These are phyloP conservation scores for Anthostomella pinea DNA, from an alignment of 2,329 filamentous ascomycete genomes.

Conservation along the genomic window DNA sequence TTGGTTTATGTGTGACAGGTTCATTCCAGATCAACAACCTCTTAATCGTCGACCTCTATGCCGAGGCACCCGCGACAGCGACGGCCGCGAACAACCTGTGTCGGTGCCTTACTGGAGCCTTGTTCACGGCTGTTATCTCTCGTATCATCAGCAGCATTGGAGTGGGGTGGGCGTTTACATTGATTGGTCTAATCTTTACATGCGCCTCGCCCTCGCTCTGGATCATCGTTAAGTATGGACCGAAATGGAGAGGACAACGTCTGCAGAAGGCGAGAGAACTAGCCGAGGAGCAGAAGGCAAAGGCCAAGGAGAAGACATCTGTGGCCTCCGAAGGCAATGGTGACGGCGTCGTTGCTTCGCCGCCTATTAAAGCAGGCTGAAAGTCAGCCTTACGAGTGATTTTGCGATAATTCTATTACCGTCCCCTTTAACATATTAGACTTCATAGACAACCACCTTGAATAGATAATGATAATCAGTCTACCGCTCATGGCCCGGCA, in stretches of 20 bases:
- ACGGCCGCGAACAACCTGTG: constrained; percentile 64
- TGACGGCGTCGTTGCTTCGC: too few relatives aligned
- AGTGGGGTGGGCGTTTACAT: constrained; percentile 60
- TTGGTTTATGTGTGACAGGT: constrained; percentile 57
- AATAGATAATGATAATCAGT: too few relatives aligned
- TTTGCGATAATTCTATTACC: too few relatives aligned
- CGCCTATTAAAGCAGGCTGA: too few relatives aligned
- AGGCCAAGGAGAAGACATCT: constrained; percentile 24
- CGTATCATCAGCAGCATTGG: constrained; percentile 57
- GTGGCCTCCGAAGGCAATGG: neutral
- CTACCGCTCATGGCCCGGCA: too few relatives aligned
- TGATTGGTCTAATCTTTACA: constrained; percentile 51
- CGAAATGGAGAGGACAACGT: constrained; percentile 50
- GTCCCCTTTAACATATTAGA: too few relatives aligned
- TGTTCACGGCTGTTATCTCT: constrained; percentile 57
- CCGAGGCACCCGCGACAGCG: constrained; percentile 57
- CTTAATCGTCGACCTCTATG: constrained; percentile 62
- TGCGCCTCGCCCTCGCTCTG: constrained; percentile 47
- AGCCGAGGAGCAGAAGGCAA: constrained; percentile 30
- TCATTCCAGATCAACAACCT: constrained; percentile 63
- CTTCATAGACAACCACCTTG: too few relatives aligned
- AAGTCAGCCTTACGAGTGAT: too few relatives aligned
- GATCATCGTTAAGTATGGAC: constrained; percentile 47
- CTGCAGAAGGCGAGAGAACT: constrained; percentile 36
- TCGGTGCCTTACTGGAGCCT: constrained; percentile 59